phyloP scores from a whole-genome alignment of 495 filamentous ascomycete species.

The Pseudevernia furfuracea region DNA sequence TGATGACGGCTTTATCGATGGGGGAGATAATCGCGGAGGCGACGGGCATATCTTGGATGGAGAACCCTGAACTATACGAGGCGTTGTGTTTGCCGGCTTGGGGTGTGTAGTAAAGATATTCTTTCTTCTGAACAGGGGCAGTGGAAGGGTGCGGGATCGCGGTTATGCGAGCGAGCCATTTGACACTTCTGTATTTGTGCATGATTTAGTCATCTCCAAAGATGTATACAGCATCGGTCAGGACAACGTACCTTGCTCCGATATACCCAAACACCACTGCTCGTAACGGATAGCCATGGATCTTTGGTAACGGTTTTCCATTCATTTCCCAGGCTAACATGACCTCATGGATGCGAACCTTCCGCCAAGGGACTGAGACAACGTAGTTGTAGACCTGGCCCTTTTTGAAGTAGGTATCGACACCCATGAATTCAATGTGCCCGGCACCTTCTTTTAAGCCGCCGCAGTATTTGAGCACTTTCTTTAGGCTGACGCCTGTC shows the following conservation, averaged over 20 bases:
- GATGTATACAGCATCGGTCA: background rate
- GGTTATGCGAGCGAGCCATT: slow-evolving; percentile 51
- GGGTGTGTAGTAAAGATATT: slow-evolving; percentile 51
- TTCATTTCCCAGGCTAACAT: slow-evolving; percentile 58
- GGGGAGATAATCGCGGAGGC: slow-evolving; percentile 52
- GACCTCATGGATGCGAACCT: slow-evolving; percentile 50
- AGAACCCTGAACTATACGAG: slow-evolving; percentile 43
- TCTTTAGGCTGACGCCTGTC: slow-evolving; percentile 53
- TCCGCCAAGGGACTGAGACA: slow-evolving; percentile 49
- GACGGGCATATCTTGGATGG: slow-evolving; percentile 60
- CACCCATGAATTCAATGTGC: slow-evolving; percentile 52
- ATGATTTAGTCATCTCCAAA: background rate
- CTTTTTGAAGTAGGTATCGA: slow-evolving; percentile 57
- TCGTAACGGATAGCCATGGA: slow-evolving; percentile 51
- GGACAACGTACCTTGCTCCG: slow-evolving; percentile 5
- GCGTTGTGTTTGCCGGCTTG: slow-evolving; percentile 57
- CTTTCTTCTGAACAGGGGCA: slow-evolving; percentile 32
- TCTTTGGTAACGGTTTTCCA: slow-evolving; percentile 48
- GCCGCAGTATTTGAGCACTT: slow-evolving; percentile 53
- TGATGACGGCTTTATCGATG: slow-evolving; percentile 42
- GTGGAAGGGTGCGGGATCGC: slow-evolving; percentile 38
- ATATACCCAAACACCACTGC: slow-evolving; percentile 52
- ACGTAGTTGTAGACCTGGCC: slow-evolving; percentile 49
- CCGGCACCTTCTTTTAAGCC: slow-evolving; percentile 43
- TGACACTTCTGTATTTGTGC: slow-evolving; percentile 35